phyloP scores from a whole-genome alignment of 305 asterid species.

The Euphrasia arctica region DNA sequence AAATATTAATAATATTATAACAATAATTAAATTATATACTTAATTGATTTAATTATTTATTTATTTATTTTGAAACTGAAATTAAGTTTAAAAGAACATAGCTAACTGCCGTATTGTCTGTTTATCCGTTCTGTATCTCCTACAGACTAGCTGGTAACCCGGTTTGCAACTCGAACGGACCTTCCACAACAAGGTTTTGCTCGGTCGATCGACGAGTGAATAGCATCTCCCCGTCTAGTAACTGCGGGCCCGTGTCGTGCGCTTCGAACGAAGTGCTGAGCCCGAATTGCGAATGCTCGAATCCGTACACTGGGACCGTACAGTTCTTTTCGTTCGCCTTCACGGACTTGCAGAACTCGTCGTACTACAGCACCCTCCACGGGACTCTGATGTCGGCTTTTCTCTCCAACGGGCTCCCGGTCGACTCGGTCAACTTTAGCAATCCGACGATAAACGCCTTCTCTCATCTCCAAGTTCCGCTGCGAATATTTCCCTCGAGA shows the following conservation, averaged over 20 bases:
- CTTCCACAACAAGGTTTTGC: slow-evolving; percentile 42
- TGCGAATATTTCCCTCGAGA: slow-evolving; percentile 72
- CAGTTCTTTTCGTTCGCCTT: slow-evolving; percentile 72
- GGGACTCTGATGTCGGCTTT: slow-evolving; percentile 46
- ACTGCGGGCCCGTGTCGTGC: slow-evolving; percentile 53
- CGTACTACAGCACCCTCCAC: slow-evolving; percentile 48
- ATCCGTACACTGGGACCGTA: slow-evolving; percentile 72
- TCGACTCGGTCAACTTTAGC: slow-evolving; percentile 55
- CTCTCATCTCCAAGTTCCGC: slow-evolving; percentile 46
- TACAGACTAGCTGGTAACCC: slow-evolving; percentile 73
- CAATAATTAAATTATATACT: too few relatives aligned
- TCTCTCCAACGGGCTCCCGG: slow-evolving; percentile 53
- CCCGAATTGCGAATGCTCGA: slow-evolving; percentile 64
- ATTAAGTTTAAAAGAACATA: too few relatives aligned
- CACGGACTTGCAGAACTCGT: slow-evolving; percentile 56
- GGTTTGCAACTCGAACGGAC: slow-evolving; percentile 53
- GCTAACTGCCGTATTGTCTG: too few relatives aligned
- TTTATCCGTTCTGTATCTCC: too few relatives aligned
- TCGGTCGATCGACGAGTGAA: slow-evolving; percentile 24
- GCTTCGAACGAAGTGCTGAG: slow-evolving; percentile 44
- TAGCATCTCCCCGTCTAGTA: slow-evolving; percentile 27
- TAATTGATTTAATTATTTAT: too few relatives aligned
- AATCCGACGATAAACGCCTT: slow-evolving; percentile 45
- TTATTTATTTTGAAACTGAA: too few relatives aligned
- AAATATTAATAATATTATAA: too few relatives aligned